These are phyloP conservation scores for Pyrenophora teres DNA, from an alignment of 2,329 filamentous ascomycete genomes.

Conservation along the genomic window DNA sequence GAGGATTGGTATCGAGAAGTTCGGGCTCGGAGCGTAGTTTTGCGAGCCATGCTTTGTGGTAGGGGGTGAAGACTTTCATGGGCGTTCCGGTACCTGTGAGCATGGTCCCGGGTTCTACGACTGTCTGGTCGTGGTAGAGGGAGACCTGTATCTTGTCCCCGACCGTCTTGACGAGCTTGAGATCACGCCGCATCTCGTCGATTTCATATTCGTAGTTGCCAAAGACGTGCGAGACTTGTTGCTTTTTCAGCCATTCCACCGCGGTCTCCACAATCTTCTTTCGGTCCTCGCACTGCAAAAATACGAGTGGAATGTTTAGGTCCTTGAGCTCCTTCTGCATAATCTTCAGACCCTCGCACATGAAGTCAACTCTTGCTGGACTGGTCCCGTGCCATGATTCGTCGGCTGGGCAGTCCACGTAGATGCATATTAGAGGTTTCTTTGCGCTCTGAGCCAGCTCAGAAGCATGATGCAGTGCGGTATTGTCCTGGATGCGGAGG, in stretches of 20 bases:
- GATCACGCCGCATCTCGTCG: conserved; percentile 53
- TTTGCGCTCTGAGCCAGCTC: conserved; percentile 52
- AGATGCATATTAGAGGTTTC: conserved; percentile 52
- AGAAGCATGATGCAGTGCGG: conserved; percentile 53
- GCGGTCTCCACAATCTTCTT: conserved; percentile 50
- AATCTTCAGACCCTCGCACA: conserved; percentile 51
- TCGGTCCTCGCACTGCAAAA: conserved; percentile 51
- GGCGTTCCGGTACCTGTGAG: conserved; percentile 51
- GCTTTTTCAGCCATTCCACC: conserved; percentile 51
- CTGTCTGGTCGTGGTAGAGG: conserved; percentile 56
- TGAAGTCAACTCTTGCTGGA: conserved; percentile 56
- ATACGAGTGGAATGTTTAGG: conserved; percentile 56
- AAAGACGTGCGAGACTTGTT: conserved; percentile 54
- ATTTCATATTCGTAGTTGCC: conserved; percentile 56
- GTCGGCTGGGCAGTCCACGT: conserved; percentile 54
- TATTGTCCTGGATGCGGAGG: conserved; percentile 57
- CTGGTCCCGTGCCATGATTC: conserved; percentile 58
- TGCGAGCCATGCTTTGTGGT: conserved; percentile 54
- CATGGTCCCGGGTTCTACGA: conserved; percentile 54
- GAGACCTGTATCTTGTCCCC: conserved; percentile 49
- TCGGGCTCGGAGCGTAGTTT: conserved; percentile 50
- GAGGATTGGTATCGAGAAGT: conserved; percentile 50
- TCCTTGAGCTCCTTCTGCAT: conserved; percentile 54
- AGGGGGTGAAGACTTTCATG: conserved; percentile 59
- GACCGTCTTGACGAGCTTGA: conserved; percentile 48